Conservation (phyloP, 805 yeast species). For the Jamesozyma lodderae region DNA sequence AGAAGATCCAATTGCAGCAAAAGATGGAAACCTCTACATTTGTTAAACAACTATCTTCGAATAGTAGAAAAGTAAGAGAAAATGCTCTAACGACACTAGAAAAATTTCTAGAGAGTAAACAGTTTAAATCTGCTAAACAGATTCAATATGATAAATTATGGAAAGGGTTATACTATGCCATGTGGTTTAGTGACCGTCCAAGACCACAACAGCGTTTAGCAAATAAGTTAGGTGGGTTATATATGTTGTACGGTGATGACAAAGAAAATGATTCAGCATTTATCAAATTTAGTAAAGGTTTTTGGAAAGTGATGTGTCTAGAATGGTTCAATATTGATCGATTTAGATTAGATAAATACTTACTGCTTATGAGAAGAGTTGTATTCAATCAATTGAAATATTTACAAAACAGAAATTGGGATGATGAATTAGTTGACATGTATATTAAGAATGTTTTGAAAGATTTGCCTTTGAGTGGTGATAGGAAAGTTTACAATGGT, state of each 20-base stretch:
- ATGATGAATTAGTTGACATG: conserved; percentile 34
- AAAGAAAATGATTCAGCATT: conserved; percentile 30
- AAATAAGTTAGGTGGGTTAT: conserved; percentile 50
- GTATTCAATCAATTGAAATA: conserved; percentile 55
- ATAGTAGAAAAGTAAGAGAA: conserved; percentile 62
- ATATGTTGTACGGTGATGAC: conserved; percentile 20
- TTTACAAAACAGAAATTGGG: conserved; percentile 48
- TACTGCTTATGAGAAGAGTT: conserved; percentile 70
- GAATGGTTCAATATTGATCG: conserved; percentile 86
- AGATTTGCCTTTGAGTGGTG: conserved; percentile 48
- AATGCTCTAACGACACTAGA: conserved; percentile 59
- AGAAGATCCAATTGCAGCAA: not conserved
- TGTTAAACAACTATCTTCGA: conserved; percentile 77
- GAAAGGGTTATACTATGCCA: conserved; percentile 90
- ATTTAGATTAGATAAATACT: conserved; percentile 77
- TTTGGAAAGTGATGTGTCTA: conserved; percentile 67
- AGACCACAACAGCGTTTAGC: conserved; percentile 85
- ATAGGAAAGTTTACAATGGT: conserved; percentile 55
- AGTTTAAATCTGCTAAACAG: conserved; percentile 34
- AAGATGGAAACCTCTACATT: conserved; percentile 39
- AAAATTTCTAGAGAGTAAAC: conserved; percentile 42
- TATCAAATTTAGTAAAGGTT: conserved; percentile 56
- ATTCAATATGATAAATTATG: conserved; percentile 74
- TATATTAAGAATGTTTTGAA: conserved; percentile 39
- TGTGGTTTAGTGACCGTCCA: conserved; percentile 97